Base-by-base conservation (phyloP, 2,329 filamentous ascomycete species). In the Clarireedia monteithiana region DNA sequence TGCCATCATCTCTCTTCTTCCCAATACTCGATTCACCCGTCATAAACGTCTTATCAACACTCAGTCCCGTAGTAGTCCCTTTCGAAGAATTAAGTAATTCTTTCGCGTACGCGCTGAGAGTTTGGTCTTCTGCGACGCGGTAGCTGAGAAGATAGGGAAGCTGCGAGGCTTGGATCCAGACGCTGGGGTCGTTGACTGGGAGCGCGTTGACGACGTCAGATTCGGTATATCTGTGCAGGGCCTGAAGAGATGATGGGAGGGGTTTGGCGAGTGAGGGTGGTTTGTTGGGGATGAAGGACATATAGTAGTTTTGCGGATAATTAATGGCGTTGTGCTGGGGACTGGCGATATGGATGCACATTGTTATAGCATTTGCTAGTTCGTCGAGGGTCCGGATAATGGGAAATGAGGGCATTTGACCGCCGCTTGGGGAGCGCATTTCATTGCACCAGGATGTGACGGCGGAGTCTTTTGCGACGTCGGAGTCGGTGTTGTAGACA, bases 341-440 rank as follows among this genome's bases (percentile, higher is more conserved):
- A 2, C 74, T 70, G 5, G 77, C 77, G 48, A 77, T 74, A 64
- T 79, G 76, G 57, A 79, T 78, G 65, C 74, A 76, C 76, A 79
- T 78, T 23, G 74, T 77, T 26, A 77, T 64, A 4, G 72, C 74
- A 60, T 79, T 73, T 40, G 71, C 65, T 0, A 79, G 68, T 20
- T 70, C 63, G 12, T 73, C 70, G 12, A 77, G 49, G 0, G 74
- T 74, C 27, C 63, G 66, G 58, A 78, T 71, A 2, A 60, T 65
- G 0, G 76, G 75, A 64, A 78, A 78, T 0, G 67, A 69, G 39
- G 68, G 64, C 60, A 78, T 70, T 48, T 68, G 67, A 5, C 67
- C 75, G 9, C 68, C 67, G 2, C 63, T 68, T 42, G 70, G 60
- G 20, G 56, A 60, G 20, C 61, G 70, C 57, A 77, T 68, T 60